phyloP scores from a whole-genome alignment of 2,329 filamentous ascomycete genomes.

The Paraphoma sp. region DNA sequence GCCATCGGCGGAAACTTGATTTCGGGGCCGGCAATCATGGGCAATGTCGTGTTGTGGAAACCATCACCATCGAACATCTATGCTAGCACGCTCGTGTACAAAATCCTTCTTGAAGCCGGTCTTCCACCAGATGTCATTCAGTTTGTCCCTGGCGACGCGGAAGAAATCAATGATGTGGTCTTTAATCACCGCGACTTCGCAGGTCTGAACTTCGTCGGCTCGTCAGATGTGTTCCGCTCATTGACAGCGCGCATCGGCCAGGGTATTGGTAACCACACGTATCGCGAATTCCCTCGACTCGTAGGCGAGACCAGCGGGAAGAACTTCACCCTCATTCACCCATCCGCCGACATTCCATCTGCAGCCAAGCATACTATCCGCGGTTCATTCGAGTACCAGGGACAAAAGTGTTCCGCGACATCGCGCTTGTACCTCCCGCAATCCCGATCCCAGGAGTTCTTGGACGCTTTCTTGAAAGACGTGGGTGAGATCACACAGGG shows the following conservation, averaged over 20 bases:
- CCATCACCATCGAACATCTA: slow-evolving; percentile 84
- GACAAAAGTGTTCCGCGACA: slow-evolving; percentile 87
- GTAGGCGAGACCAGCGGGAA: slow-evolving; percentile 91
- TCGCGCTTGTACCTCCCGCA: slow-evolving; percentile 78
- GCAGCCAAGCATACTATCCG: slow-evolving; percentile 81
- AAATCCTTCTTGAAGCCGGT: slow-evolving; percentile 90
- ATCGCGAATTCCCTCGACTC: slow-evolving; percentile 82
- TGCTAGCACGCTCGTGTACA: slow-evolving; percentile 85
- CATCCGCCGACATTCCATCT: slow-evolving; percentile 76
- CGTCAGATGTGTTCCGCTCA: slow-evolving; percentile 85
- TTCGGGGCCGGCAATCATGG: slow-evolving; percentile 81
- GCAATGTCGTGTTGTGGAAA: slow-evolving; percentile 96
- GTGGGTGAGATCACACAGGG: slow-evolving; percentile 74
- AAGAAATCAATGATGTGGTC: slow-evolving; percentile 77
- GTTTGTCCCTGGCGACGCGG: slow-evolving; percentile 87
- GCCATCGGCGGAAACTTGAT: slow-evolving; percentile 88
- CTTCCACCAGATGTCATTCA: slow-evolving; percentile 88
- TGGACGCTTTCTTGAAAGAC: slow-evolving; percentile 68
- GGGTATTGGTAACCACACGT: slow-evolving; percentile 79
- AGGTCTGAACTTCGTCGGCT: slow-evolving; percentile 91
- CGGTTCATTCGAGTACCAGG: slow-evolving; percentile 86
- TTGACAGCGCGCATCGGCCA: slow-evolving; percentile 84
- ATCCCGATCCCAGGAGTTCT: slow-evolving; percentile 75
- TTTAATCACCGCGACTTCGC: slow-evolving; percentile 80
- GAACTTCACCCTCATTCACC: slow-evolving; percentile 86